These are phyloP conservation scores for Alternaria sp. DNA, from an alignment of 2,329 filamentous ascomycete genomes.

Conservation along the genomic window DNA sequence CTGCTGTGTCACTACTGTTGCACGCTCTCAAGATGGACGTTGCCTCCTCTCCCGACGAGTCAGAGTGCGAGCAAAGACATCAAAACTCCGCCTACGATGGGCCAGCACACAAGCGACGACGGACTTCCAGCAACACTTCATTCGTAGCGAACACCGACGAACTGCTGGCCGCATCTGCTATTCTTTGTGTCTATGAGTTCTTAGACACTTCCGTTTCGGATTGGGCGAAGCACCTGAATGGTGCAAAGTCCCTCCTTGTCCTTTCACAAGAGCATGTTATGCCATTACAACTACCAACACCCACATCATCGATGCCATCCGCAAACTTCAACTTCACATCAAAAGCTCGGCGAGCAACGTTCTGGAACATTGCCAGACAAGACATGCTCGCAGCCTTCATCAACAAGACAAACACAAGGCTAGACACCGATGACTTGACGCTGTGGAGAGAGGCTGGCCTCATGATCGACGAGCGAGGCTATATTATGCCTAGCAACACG, in stretches of 20 bases:
- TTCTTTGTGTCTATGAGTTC: conserved; percentile 72
- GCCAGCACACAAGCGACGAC: conserved; percentile 49
- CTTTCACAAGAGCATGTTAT: conserved; percentile 59
- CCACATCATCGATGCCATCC: conserved; percentile 36
- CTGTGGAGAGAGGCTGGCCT: conserved; percentile 71
- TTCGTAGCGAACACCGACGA: conserved; percentile 61
- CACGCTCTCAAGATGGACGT: conserved; percentile 46
- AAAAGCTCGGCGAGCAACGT: conserved; percentile 64
- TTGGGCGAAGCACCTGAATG: conserved; percentile 70
- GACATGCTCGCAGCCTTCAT: conserved; percentile 71
- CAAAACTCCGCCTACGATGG: conserved; percentile 14
- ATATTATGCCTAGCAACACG: conserved; percentile 55
- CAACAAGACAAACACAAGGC: conserved; percentile 65
- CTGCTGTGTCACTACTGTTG: conserved; percentile 59
- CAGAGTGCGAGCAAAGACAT: conserved; percentile 31
- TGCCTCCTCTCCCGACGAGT: conserved; percentile 37
- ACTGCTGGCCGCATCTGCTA: conserved; percentile 68
- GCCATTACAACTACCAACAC: conserved; percentile 53
- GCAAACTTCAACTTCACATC: conserved; percentile 51
- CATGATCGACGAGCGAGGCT: conserved; percentile 61
- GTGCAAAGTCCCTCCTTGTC: conserved; percentile 68
- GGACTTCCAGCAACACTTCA: conserved; percentile 50
- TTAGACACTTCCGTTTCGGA: conserved; percentile 68
- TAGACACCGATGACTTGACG: conserved; percentile 67
- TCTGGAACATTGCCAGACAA: conserved; percentile 72